These are phyloP conservation scores for Backusella westeae DNA, from an alignment of 192 early-diverging fungal species.

Conservation along the genomic window DNA sequence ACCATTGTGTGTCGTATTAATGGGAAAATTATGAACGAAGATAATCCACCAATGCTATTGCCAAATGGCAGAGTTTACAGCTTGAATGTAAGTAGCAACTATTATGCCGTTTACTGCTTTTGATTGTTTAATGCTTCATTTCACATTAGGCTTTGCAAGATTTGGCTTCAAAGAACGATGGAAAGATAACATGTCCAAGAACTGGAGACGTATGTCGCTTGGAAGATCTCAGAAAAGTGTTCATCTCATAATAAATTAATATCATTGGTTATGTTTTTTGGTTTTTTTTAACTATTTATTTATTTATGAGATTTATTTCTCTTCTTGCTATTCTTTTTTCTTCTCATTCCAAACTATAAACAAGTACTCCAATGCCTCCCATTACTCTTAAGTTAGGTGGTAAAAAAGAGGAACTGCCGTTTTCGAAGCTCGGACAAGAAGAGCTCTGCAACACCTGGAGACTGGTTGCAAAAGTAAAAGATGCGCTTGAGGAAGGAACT, in stretches of 20 bases:
- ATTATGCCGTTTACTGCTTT: background rate
- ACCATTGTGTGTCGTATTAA: constrained; percentile 91
- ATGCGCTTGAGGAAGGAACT: constrained; percentile 74
- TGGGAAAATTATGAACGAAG: constrained; percentile 93
- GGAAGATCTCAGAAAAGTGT: constrained; percentile 71
- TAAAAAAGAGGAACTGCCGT: constrained; percentile 48
- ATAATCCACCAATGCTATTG: constrained; percentile 93
- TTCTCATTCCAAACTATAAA: background rate
- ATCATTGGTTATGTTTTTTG: background rate
- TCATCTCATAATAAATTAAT: constrained; percentile 54
- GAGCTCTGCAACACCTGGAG: constrained; percentile 77
- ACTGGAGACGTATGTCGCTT: constrained; percentile 57
- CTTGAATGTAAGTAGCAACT: constrained; percentile 51
- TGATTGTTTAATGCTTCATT: background rate
- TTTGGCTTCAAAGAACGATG: constrained; percentile 64
- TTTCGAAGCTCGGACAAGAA: constrained; percentile 67
- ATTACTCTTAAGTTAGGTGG: constrained; percentile 68
- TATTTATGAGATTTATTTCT: background rate
- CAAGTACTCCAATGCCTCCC: constrained; percentile 50
- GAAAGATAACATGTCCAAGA: constrained; percentile 71
- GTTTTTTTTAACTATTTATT: background rate
- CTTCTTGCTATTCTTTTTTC: background rate
- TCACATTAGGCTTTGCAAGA: constrained; percentile 59
- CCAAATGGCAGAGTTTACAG: constrained; percentile 98
- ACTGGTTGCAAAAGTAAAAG: constrained; percentile 81